These are phyloP conservation scores for Lasiosphaeria ovina DNA, from an alignment of 495 filamentous ascomycete species.

Conservation along the genomic window DNA sequence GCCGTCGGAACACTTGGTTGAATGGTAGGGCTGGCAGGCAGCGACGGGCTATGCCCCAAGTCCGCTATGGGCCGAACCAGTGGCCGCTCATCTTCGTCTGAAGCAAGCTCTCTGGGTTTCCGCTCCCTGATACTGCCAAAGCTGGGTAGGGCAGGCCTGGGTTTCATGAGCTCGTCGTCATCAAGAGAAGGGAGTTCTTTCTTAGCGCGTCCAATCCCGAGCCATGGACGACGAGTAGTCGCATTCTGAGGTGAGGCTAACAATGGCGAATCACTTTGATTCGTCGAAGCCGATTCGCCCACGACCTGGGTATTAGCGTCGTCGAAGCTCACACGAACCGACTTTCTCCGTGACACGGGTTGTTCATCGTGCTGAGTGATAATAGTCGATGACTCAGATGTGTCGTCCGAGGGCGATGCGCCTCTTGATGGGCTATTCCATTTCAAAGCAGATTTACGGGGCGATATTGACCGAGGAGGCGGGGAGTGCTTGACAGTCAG, in stretches of 20 bases:
- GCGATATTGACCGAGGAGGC: slow-evolving; percentile 75
- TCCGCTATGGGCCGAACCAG: slow-evolving; percentile 49
- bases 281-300: slow-evolving; percentile 55
- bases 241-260: slow-evolving; percentile 51
- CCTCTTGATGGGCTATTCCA: slow-evolving; percentile 53
- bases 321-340: slow-evolving; percentile 82
- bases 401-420: slow-evolving; percentile 41
- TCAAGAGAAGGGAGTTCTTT: slow-evolving; percentile 46
- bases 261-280: slow-evolving; percentile 48
- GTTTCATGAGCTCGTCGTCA: slow-evolving; percentile 71
- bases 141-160: slow-evolving; percentile 72
- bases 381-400: slow-evolving; percentile 37
- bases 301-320: slow-evolving; percentile 59
- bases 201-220: slow-evolving; percentile 50
- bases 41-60: slow-evolving; percentile 18
- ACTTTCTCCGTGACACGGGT: slow-evolving; percentile 58
- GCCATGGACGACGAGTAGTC: slow-evolving; percentile 51
- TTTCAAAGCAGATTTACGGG: slow-evolving; percentile 85
- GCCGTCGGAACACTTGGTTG: slow-evolving; percentile 1
- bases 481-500: slow-evolving; percentile 68
- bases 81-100: slow-evolving; percentile 41
- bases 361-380: slow-evolving; percentile 51
- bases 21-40: slow-evolving; percentile 7
- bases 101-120: slow-evolving; percentile 34
- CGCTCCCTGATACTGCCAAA: slow-evolving; percentile 76